Conservation (phyloP, 495 filamentous ascomycete species). For the Aspergillus ellipticus region DNA sequence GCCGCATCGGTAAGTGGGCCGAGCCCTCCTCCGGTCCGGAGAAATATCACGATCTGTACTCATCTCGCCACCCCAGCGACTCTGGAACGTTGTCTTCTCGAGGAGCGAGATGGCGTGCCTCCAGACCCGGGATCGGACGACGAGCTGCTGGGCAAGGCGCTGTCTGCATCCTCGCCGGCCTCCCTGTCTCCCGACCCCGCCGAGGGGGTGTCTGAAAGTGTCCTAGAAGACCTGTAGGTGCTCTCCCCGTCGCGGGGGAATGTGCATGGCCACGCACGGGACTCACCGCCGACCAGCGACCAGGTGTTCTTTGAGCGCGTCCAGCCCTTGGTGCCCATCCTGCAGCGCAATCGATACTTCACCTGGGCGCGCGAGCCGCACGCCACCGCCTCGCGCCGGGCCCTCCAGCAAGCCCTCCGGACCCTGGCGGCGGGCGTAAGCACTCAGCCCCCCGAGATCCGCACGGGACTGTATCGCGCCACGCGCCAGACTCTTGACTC, state of each 20-base stretch:
- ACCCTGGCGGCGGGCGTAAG: not conserved
- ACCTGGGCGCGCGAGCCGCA: not conserved
- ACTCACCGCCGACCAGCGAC: not conserved
- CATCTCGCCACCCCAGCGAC: not conserved
- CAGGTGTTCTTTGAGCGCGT: not conserved
- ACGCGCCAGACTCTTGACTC: not conserved
- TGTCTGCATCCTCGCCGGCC: too few relatives aligned
- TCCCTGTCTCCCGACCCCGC: too few relatives aligned
- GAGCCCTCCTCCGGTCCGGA: too few relatives aligned
- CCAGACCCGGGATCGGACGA: too few relatives aligned
- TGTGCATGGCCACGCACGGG: not conserved
- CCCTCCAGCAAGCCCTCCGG: not conserved
- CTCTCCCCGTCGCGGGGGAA: too few relatives aligned
- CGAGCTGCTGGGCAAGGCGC: too few relatives aligned
- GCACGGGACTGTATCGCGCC: not conserved
- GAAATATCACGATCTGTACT: not conserved
- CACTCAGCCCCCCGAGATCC: not conserved
- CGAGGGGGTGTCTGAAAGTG: not conserved
- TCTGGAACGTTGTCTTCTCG: not conserved
- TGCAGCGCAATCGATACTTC: not conserved
- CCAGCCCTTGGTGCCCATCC: not conserved
- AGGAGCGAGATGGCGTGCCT: too few relatives aligned
- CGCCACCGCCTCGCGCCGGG: not conserved
- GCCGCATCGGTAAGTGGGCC: not conserved
- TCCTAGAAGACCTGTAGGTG: not conserved